These are phyloP conservation scores for Thamnidium elegans DNA, from an alignment of 192 early-diverging fungal species.

Conservation along the genomic window DNA sequence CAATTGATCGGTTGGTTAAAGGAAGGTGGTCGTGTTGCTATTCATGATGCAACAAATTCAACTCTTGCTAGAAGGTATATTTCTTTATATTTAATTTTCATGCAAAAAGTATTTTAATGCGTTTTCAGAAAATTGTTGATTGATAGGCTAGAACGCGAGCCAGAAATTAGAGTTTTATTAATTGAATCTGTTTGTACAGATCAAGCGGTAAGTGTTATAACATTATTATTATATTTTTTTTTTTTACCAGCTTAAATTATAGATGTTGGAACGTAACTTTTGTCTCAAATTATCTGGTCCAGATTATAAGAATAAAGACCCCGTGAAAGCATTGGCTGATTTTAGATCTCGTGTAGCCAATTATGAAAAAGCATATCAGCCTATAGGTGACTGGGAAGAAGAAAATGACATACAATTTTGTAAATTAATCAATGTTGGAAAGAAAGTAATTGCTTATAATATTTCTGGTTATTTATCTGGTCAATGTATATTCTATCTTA, in stretches of 20 bases:
- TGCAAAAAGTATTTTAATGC: conserved; percentile 5
- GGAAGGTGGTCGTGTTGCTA: conserved; percentile 82
- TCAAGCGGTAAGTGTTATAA: conserved; percentile 38
- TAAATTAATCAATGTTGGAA: conserved; percentile 95
- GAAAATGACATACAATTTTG: conserved; percentile 79
- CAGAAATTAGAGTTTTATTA: conserved; percentile 68
- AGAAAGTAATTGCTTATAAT: conserved; percentile 92
- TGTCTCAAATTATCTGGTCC: conserved; percentile 90
- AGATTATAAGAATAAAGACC: conserved; percentile 87
- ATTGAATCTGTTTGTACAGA: conserved; percentile 88
- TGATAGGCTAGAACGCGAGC: conserved; percentile 55
- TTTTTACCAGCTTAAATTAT: conserved; percentile 26
- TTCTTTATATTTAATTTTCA: neutral
- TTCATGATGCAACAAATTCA: conserved; percentile 96
- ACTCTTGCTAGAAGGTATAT: conserved; percentile 70
- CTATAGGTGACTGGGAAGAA: conserved; percentile 83
- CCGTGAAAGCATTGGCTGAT: conserved; percentile 77
- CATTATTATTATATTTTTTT: neutral
- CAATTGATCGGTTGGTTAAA: conserved; percentile 90
- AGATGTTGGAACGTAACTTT: conserved; percentile 80
- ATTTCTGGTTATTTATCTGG: conserved; percentile 90
- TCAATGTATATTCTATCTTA: conserved; percentile 96
- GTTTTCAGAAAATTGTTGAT: conserved; percentile 48
- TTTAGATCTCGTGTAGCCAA: conserved; percentile 84
- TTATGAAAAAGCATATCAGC: conserved; percentile 91